Base-by-base conservation (phyloP, 2,329 filamentous ascomycete species). In the Penicillium sp. region DNA sequence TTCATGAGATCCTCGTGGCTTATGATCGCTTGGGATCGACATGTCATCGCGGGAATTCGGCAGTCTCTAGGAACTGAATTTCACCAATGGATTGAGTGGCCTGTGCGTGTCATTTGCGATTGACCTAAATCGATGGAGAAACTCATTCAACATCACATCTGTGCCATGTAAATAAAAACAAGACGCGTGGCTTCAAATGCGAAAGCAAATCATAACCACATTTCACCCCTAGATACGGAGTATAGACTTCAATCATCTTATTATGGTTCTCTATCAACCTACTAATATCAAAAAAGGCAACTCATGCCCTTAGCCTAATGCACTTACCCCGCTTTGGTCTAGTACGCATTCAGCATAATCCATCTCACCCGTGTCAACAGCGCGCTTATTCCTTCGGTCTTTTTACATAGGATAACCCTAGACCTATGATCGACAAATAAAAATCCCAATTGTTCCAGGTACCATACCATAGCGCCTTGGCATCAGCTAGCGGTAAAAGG, bases 1-100 rank as follows among this genome's bases (percentile, higher is more conserved):
- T 70, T 68, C 49, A 73, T 75, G 72, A 52, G 64, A 10, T 59
- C 61, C 0, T 55, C 58, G 0, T 75, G 73, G 73, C 68, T 74
- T 41, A 75, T 74, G 67, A 38, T 54, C 12, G 70, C 67, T 2
- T 75, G 73, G 73, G 65, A 69, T 39, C 49, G 51, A 21, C 73
- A 75, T 70, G 68, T 75, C 7, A 39, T 75, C 0, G 27, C n/a
- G 8, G 72, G 72, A 0, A 63, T 73, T 47, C 57, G 52, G 5
- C 41, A 23, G 3, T 71, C 50, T 27, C 44, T 74, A 17, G 33
- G 42, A 0, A 19, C 7, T 0, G 63, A 62, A 2, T 68, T 64
- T 52, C 55, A 61, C 5, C 33, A 36, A 8, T 70, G 66, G 68
- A 67, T 73, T 54, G 60, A 65, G 44, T 72, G 69, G 68, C 69